Conservation (phyloP, 345 rosid genomes). For the Citrus hindsii region DNA sequence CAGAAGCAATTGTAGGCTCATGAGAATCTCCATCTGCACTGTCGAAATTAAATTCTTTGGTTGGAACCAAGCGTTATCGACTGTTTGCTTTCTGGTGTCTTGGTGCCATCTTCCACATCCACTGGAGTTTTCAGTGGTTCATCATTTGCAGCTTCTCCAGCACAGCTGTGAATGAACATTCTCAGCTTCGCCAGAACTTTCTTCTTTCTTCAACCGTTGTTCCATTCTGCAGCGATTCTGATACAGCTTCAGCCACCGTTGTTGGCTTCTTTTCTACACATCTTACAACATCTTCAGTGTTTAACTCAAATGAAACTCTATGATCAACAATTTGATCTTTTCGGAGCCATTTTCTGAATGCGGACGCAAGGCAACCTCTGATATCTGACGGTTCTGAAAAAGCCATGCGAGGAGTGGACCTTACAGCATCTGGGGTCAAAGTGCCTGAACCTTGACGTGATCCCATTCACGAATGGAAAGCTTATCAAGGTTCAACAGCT, state of each 20-base stretch:
- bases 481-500: conserved; percentile 57
- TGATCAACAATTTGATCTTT: conserved; percentile 26
- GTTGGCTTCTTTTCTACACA: conserved; percentile 43
- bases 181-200: conserved; percentile 17
- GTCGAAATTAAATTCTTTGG: conserved; percentile 70
- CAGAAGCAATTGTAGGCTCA: conserved; percentile 30
- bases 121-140: conserved; percentile 29
- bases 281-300: conserved; percentile 44
- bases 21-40: conserved; percentile 47
- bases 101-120: conserved; percentile 22
- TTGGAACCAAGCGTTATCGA: conserved; percentile 53
- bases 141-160: conserved; percentile 33
- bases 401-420: conserved; percentile 33
- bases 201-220: conserved; percentile 19
- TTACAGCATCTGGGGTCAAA: conserved; percentile 51
- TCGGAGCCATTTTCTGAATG: conserved; percentile 14
- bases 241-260: conserved; percentile 31
- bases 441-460: conserved; percentile 44
- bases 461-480: conserved; percentile 34
- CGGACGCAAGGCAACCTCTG: conserved; percentile 24
- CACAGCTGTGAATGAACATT: conserved; percentile 11
- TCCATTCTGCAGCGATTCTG: conserved; percentile 21
- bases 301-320: conserved; percentile 63
- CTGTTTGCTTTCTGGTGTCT: conserved; percentile 39
- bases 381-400: conserved; percentile 26